These are phyloP conservation scores for Beauveria sp. DNA, from an alignment of 2,329 filamentous ascomycete species.

Conservation along the genomic window DNA sequence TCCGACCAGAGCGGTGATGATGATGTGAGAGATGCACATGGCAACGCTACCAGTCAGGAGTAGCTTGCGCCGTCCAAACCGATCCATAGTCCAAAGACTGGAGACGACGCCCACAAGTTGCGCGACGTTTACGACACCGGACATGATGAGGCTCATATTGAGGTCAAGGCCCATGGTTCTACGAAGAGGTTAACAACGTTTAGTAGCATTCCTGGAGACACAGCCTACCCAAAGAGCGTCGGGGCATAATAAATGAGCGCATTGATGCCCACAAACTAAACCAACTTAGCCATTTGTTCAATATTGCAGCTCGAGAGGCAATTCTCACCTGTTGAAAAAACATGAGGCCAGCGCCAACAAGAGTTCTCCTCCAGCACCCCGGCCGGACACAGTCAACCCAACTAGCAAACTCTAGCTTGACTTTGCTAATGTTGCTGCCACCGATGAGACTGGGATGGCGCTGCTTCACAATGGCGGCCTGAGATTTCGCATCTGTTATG, in stretches of 20 bases:
- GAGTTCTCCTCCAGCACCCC: constrained; percentile 37
- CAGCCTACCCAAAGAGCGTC: constrained; percentile 39
- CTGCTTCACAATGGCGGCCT: constrained; percentile 22
- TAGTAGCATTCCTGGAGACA: background rate
- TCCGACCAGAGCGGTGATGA: constrained; percentile 17
- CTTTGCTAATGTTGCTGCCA: constrained; percentile 22
- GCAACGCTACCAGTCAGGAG: background rate
- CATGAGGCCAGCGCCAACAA: constrained; percentile 42
- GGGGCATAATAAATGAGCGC: constrained; percentile 51
- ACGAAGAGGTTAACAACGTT: background rate
- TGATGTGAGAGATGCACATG: background rate
- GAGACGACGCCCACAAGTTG: constrained; percentile 26
- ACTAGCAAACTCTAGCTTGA: constrained; percentile 39
- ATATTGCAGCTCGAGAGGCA: background rate
- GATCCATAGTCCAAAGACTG: background rate
- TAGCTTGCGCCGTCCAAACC: background rate
- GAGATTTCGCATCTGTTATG: constrained; percentile 19
- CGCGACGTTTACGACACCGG: constrained; percentile 23
- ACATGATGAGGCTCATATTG: constrained; percentile 25
- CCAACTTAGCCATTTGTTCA: background rate
- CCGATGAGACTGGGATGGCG: constrained; percentile 28
- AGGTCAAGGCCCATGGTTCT: constrained; percentile 38
- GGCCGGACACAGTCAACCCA: constrained; percentile 43
- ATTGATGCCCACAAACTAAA: constrained; percentile 22
- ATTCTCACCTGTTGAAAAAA: constrained; percentile 49